Evolutionary conservation across 2,329 filamentous ascomycete species (phyloP), one percentile per base, ranked within the genome.

Genomic region (Alternaria novae-zelandiae): DNA sequence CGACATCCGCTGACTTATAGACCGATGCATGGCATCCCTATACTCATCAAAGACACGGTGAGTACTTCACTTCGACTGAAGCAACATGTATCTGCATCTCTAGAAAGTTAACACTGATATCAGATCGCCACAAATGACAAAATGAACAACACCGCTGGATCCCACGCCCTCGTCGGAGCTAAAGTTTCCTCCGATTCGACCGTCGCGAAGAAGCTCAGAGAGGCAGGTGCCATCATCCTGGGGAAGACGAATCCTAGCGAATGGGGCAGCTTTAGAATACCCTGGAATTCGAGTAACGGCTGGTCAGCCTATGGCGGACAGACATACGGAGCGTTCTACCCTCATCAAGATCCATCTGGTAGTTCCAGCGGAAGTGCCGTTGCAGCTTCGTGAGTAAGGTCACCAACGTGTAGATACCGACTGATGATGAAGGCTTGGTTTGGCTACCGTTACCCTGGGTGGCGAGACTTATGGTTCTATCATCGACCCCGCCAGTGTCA

Each of bases 81-180:
- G 20, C 15, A 4, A 23, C 17, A 23, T 23, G 44, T 10, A 77
- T 15, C 30, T 15, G 30, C 13, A 32, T 4, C 15, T 4, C 30
- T 2, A 32, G 28, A 15, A 15, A 2, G 13, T 32, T 15, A 15
- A 36, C 30, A 8, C 6, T 5, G 13, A 36, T 36, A 4, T 5
- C 30, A 36, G 47, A 78, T 79, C 28, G 77, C 75, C 1, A 88
- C 86, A 9, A 88, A 88, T 66, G 91, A 93, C 74, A 85, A 85
- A 55, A 87, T 94, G 85, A 86, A 93, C 74, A 94, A 91, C 0
- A 93, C 91, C 0, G 90, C 91, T 1, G 91, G 91, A 1, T 88
- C 85, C 71, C 89, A 83, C 85, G 88, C 88, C 17, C 83, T 94
- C 0, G 77, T 91, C 2, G 91, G 90, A 1, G 88, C 84, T 49